phyloP scores from a whole-genome alignment of 805 yeast species.

The Nakazawaea populi region DNA sequence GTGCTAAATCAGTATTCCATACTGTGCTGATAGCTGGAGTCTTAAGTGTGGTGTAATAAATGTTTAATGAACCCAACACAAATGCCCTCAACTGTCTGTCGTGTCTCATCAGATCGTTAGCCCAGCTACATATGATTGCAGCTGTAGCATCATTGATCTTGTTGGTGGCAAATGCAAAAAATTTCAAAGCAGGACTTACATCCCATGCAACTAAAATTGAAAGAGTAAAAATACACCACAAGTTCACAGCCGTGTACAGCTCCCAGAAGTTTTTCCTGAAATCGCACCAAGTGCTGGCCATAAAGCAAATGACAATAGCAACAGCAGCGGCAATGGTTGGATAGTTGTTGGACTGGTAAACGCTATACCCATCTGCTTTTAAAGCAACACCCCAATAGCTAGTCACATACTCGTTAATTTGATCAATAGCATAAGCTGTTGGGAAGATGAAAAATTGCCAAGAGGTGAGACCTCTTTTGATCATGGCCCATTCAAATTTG shows the following conservation, averaged over 20 bases:
- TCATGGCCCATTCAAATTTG: slow-evolving; percentile 21
- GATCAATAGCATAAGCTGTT: slow-evolving; percentile 8
- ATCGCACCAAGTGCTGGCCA: slow-evolving; percentile 9
- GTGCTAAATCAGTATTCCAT: too few relatives aligned
- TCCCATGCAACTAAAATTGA: too few relatives aligned
- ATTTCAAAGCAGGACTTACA: too few relatives aligned
- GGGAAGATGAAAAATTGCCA: slow-evolving; percentile 58
- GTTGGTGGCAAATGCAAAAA: too few relatives aligned
- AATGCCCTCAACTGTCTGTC: too few relatives aligned
- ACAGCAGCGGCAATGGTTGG: slow-evolving; percentile 48
- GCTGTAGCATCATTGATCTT: too few relatives aligned
- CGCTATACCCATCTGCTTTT: slow-evolving; percentile 31
- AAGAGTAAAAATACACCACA: slow-evolving; percentile 35
- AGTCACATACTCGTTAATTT: slow-evolving; percentile 38
- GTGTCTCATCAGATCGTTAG: too few relatives aligned
- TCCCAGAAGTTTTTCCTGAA: not conserved
- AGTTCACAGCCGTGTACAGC: not conserved
- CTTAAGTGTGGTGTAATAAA: too few relatives aligned
- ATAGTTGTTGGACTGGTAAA: slow-evolving; percentile 40
- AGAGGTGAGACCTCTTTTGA: slow-evolving; percentile 39
- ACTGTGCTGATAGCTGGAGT: too few relatives aligned
- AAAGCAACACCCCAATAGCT: slow-evolving; percentile 44
- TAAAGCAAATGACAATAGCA: slow-evolving; percentile 33
- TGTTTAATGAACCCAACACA: too few relatives aligned
- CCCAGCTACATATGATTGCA: too few relatives aligned